Percentiles rank a stretch among this genome's conserved stretches.
Conservation (phyloP, 1,139 yeast species). For the Suhomyces bolitotheri region DNA sequence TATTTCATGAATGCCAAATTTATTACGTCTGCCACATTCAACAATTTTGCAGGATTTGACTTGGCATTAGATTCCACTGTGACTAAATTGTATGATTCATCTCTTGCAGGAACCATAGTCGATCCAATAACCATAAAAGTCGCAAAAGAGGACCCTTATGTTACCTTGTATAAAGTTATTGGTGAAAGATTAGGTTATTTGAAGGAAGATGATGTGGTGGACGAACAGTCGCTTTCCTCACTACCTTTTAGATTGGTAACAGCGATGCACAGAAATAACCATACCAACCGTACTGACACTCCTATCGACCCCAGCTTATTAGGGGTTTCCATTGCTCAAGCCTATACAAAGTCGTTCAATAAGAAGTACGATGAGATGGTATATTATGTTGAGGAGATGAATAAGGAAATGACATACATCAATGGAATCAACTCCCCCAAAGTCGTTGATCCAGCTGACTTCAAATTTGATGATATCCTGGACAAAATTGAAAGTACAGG, state of each 20-base stretch:
- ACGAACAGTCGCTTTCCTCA: conserved; percentile 19
- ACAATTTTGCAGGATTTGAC: conserved; percentile 72
- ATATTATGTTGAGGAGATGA: conserved; percentile 47
- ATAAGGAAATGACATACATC: conserved; percentile 34
- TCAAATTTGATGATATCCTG: conserved; percentile 26
- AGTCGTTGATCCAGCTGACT: conserved; percentile 22
- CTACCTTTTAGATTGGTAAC: conserved; percentile 60
- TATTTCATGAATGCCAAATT: conserved; percentile 64
- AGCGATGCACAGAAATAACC: conserved; percentile 69
- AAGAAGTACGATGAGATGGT: conserved; percentile 48
- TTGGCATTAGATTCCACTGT: conserved; percentile 61
- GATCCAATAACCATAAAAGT: conserved; percentile 56
- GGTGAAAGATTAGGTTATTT: conserved; percentile 44
- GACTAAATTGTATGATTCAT: conserved; percentile 47
- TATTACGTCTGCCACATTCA: conserved; percentile 52
- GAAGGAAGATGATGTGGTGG: conserved; percentile 14
- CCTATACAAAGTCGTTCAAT: conserved; percentile 43
- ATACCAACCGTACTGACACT: conserved; percentile 65
- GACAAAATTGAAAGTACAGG: conserved; percentile 19
- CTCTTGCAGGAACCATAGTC: conserved; percentile 46
- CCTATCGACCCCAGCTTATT: conserved; percentile 43
- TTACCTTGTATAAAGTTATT: conserved; percentile 51
- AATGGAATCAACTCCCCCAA: conserved; percentile 10
- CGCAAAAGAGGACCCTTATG: conserved; percentile 56
- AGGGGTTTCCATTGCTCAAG: conserved; percentile 34